Percentiles rank a stretch among this genome's conserved stretches.
Evolutionary conservation across 805 yeast species (phyloP).

Genomic region (Ogataea populi-albae): DNA sequence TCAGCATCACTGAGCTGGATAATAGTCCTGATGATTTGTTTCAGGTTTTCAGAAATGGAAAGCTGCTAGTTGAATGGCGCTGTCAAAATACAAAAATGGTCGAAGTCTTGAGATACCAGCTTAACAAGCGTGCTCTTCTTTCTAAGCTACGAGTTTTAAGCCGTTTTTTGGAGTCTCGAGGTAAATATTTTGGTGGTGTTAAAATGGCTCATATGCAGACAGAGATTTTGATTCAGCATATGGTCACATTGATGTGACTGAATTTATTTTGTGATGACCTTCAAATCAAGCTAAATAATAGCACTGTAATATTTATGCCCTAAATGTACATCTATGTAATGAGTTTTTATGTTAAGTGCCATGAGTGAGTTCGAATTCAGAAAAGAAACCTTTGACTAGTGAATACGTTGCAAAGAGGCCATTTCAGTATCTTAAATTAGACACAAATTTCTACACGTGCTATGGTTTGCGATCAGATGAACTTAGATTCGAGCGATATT

Average conservation of each 20-base stretch:
- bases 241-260: slow-evolving; percentile 5
- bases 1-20: slow-evolving; percentile 5
- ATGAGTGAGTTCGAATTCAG: too few relatives aligned
- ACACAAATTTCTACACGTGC: too few relatives aligned
- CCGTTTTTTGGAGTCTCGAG: slow-evolving; percentile 19
- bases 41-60: slow-evolving; percentile 8
- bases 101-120: slow-evolving; percentile 4
- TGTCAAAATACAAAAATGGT: slow-evolving; percentile 5
- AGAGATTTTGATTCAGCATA: slow-evolving; percentile 20
- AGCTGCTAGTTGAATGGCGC: slow-evolving; percentile 10
- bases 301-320: too few relatives aligned
- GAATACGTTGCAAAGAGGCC: too few relatives aligned
- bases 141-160: slow-evolving; percentile 19
- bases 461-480: too few relatives aligned
- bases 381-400: too few relatives aligned
- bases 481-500: too few relatives aligned
- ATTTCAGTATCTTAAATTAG: too few relatives aligned
- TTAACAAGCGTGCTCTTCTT: slow-evolving; percentile 11
- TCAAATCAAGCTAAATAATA: too few relatives aligned
- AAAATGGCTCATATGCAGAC: slow-evolving; percentile 19
- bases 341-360: too few relatives aligned
- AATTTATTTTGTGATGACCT: too few relatives aligned
- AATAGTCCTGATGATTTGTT: slow-evolving; percentile 1
- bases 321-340: too few relatives aligned
- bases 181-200: slow-evolving; percentile 21